Evolutionary conservation across 257 asterid species (phyloP).

Genomic region (Przewalskia tangutica): DNA sequence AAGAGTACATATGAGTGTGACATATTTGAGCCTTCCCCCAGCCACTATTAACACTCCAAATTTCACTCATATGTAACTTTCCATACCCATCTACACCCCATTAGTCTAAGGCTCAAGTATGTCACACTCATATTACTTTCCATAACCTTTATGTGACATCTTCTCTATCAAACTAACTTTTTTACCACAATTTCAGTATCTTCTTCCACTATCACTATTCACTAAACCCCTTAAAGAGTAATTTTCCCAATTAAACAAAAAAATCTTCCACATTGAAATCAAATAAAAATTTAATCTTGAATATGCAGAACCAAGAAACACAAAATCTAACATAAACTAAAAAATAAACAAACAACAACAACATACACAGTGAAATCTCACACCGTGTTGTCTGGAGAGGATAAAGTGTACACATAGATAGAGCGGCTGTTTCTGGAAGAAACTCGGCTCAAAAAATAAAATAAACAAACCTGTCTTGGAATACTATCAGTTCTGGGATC

Average conservation of each 20-base stretch:
- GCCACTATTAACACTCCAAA: too few relatives aligned
- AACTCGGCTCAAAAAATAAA: too few relatives aligned
- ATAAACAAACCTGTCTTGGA: conserved; percentile 57
- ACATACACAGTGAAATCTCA: too few relatives aligned
- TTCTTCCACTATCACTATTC: neutral
- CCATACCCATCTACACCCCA: too few relatives aligned
- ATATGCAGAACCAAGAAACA: neutral
- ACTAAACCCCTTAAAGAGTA: neutral
- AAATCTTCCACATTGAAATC: neutral
- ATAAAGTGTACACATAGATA: too few relatives aligned
- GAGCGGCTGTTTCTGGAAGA: too few relatives aligned
- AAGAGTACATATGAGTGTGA: too few relatives aligned
- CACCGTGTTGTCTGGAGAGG: too few relatives aligned
- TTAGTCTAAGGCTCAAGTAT: too few relatives aligned
- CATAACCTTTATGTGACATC: neutral
- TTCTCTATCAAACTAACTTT: neutral
- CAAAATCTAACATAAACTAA: neutral
- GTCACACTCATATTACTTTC: too few relatives aligned
- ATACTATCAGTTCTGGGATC: conserved; percentile 65
- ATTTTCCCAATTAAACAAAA: neutral
- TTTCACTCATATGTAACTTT: too few relatives aligned
- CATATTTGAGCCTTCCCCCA: too few relatives aligned
- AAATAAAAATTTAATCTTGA: neutral
- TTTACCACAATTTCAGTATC: neutral
- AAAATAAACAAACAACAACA: conserved; percentile 24